Conservation (phyloP, 2,329 filamentous ascomycete species). For the Cladosporium halotolerans region DNA sequence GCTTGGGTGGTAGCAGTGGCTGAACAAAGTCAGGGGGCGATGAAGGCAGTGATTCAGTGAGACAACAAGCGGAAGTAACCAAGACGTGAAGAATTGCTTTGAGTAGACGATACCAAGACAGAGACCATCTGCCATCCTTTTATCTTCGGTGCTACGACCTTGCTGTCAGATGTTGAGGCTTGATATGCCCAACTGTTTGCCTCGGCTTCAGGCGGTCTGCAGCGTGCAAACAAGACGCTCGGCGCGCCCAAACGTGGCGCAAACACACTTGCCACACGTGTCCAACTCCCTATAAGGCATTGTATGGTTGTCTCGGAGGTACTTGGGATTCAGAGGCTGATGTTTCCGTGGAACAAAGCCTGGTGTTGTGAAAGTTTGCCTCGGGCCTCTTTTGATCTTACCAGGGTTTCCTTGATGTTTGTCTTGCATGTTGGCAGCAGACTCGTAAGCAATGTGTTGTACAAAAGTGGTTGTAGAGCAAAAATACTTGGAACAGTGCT, state of each 20-base stretch:
- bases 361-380: constrained; percentile 2
- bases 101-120: not conserved
- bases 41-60: not conserved
- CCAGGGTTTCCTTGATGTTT: not conserved
- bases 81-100: not conserved
- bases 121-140: not conserved
- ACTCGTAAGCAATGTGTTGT: too few species aligned
- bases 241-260: constrained; percentile 6
- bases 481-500: too few species aligned
- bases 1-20: not conserved
- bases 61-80: constrained; percentile 4
- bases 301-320: constrained; percentile 8
- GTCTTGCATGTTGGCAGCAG: not conserved
- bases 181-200: constrained; percentile 11
- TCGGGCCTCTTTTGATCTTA: not conserved
- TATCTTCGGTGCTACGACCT: constrained; percentile 7
- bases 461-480: too few species aligned
- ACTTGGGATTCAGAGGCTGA: not conserved
- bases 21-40: not conserved
- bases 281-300: not conserved
- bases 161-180: not conserved
- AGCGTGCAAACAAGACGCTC: constrained; percentile 10
- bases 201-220: constrained; percentile 8
- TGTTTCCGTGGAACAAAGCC: constrained; percentile 2
- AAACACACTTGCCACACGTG: constrained; percentile 9